Conservation (phyloP, 1,284 basidiomycete species). For the Gastroboletus turbinatus region DNA sequence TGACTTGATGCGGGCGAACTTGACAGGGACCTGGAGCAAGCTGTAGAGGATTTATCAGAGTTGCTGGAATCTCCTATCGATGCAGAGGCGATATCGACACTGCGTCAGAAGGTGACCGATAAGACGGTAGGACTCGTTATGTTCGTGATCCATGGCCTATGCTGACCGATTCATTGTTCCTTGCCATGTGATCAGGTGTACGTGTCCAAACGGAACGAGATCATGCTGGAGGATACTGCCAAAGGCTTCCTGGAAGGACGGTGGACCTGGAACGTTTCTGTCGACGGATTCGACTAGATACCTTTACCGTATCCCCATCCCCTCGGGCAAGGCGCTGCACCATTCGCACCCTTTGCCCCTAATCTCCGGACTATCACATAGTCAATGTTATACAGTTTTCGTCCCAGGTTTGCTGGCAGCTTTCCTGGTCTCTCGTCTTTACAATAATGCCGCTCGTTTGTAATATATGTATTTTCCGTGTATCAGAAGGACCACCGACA, state of each 20-base stretch:
- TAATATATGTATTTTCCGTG: slow-evolving; percentile 12
- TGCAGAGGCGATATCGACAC: slow-evolving; percentile 73
- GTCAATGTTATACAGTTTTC: slow-evolving; percentile 2
- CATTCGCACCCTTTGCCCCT: not conserved
- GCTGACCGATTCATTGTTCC: slow-evolving; percentile 1
- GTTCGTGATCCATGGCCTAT: not conserved
- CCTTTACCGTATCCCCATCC: not conserved
- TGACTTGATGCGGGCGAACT: slow-evolving; percentile 1
- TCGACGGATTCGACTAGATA: slow-evolving; percentile 59
- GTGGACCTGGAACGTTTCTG: slow-evolving; percentile 71
- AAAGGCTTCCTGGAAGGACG: slow-evolving; percentile 87
- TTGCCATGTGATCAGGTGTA: slow-evolving; percentile 62
- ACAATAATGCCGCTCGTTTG: slow-evolving; percentile 4
- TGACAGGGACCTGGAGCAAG: slow-evolving; percentile 84
- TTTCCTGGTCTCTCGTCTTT: slow-evolving; percentile 3
- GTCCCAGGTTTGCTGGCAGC: slow-evolving; percentile 7
- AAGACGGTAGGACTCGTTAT: slow-evolving; percentile 66
- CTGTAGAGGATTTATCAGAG: slow-evolving; percentile 94
- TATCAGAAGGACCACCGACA: not conserved
- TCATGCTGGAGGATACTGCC: slow-evolving; percentile 92
- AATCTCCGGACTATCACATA: slow-evolving; percentile 10
- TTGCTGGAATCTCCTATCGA: slow-evolving; percentile 91
- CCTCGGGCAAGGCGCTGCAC: not conserved
- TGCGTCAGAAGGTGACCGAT: slow-evolving; percentile 93
- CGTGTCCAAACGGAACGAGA: slow-evolving; percentile 94